Evolutionary conservation across 1,284 basidiomycete genomes (phyloP).

Genomic region (Ustilago curta): DNA sequence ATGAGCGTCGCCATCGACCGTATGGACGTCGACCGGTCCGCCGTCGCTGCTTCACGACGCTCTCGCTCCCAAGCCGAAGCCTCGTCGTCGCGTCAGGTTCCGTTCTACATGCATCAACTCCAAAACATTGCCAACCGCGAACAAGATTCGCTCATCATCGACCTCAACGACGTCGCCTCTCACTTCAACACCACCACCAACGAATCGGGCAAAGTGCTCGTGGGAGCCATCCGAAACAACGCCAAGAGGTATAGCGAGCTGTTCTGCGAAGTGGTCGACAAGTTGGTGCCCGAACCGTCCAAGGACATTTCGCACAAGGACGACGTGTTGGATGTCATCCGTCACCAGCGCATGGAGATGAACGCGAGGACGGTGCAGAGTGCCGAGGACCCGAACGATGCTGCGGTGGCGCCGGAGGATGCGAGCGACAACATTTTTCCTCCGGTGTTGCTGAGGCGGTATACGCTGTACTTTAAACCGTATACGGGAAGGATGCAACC

Average conservation of each 20-base stretch:
- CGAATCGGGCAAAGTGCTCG: slow-evolving; percentile 47
- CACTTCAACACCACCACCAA: slow-evolving; percentile 39
- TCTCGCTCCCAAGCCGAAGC: slow-evolving; percentile 8
- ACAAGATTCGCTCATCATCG: slow-evolving; percentile 83
- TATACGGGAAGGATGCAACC: slow-evolving; percentile 71
- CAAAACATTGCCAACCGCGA: slow-evolving; percentile 93
- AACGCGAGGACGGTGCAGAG: slow-evolving; percentile 79
- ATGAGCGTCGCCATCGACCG: slow-evolving; percentile 33
- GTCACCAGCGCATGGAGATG: slow-evolving; percentile 86
- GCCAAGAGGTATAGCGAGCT: slow-evolving; percentile 89
- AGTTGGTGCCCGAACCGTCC: slow-evolving; percentile 77
- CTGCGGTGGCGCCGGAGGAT: slow-evolving; percentile 34
- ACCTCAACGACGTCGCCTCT: slow-evolving; percentile 81
- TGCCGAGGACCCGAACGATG: slow-evolving; percentile 43
- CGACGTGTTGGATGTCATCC: slow-evolving; percentile 69
- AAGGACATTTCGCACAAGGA: slow-evolving; percentile 81
- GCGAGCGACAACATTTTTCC: slow-evolving; percentile 72
- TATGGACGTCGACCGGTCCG: slow-evolving; percentile 40
- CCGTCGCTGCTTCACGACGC: slow-evolving; percentile 2
- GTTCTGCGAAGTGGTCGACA: slow-evolving; percentile 90
- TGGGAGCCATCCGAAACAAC: slow-evolving; percentile 77
- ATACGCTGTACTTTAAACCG: slow-evolving; percentile 94
- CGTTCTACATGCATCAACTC: slow-evolving; percentile 93
- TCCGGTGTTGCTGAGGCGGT: slow-evolving; percentile 88
- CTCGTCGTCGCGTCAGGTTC: slow-evolving; percentile 40